Evolutionary conservation across 192 early-diverging fungal species (phyloP).

Genomic region (Polychytrium aggregatum): DNA sequence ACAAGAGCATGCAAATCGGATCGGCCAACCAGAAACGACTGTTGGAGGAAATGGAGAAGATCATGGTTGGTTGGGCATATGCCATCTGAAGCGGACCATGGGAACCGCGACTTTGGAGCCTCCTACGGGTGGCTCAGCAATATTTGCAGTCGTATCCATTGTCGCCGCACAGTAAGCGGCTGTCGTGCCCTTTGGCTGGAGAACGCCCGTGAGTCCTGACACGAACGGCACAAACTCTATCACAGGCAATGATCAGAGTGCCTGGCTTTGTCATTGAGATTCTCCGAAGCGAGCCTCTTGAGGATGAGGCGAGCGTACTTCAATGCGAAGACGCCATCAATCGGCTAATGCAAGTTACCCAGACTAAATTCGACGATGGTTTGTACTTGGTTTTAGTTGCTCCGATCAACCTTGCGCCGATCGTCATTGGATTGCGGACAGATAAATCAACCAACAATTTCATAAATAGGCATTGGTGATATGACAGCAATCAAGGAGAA

Average conservation of each 20-base stretch:
- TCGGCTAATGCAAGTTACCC: constrained; percentile 18
- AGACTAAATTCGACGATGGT: constrained; percentile 19
- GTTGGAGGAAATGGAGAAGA: constrained; percentile 70
- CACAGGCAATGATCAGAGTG: constrained; percentile 15
- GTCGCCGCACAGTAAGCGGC: no score
- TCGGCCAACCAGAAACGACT: constrained; percentile 80
- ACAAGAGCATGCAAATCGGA: constrained; percentile 80
- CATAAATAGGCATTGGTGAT: constrained; percentile 12
- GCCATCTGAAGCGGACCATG: no score
- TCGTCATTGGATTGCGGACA: no score
- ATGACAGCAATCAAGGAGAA: constrained; percentile 31
- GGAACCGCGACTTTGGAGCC: no score
- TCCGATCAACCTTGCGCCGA: background rate
- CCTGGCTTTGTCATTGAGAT: constrained; percentile 28
- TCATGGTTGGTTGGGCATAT: constrained; percentile 41
- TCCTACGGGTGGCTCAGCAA: background rate
- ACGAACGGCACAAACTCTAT: constrained; percentile 4
- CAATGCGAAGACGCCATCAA: constrained; percentile 33
- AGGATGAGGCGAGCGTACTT: constrained; percentile 25
- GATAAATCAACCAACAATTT: no score
- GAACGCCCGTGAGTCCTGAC: background rate
- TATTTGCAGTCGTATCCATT: no score
- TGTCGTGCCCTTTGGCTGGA: no score
- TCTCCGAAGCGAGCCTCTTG: constrained; percentile 34
- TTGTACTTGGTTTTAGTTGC: background rate